Percentiles rank a stretch among this genome's conserved stretches.
These are phyloP conservation scores for Ustilago nuda DNA, from an alignment of 1,284 basidiomycete genomes.

Conservation along the genomic window DNA sequence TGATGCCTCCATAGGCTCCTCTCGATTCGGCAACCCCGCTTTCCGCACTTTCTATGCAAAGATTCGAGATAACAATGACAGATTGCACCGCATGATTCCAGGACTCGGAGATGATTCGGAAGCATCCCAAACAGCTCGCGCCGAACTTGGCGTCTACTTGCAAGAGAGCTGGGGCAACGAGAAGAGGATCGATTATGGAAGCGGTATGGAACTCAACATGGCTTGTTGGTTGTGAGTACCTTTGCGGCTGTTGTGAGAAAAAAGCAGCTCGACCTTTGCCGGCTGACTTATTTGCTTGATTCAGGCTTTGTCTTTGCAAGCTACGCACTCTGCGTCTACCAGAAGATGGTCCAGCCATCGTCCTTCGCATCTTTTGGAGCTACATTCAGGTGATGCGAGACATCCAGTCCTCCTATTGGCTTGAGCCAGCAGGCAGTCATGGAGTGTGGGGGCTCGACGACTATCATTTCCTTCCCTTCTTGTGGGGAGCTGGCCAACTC, in stretches of 20 bases:
- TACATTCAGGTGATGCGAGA: constrained; percentile 79
- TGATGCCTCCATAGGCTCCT: constrained; percentile 83
- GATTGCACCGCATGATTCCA: constrained; percentile 37
- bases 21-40: constrained; percentile 96
- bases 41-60: constrained; percentile 92
- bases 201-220: constrained; percentile 99
- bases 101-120: constrained; percentile 68
- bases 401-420: constrained; percentile 94
- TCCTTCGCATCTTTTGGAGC: constrained; percentile 87
- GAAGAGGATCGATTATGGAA: constrained; percentile 94
- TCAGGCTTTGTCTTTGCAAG: constrained; percentile 73
- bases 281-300: not conserved
- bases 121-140: constrained; percentile 30
- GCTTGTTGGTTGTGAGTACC: constrained; percentile 89
- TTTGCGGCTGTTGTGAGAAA: not conserved
- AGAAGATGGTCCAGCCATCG: constrained; percentile 81
- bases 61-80: constrained; percentile 75
- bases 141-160: constrained; percentile 78
- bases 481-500: constrained; percentile 88
- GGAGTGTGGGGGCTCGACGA: constrained; percentile 99
- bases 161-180: constrained; percentile 90
- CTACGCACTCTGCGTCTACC: constrained; percentile 76
- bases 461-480: constrained; percentile 95
- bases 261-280: not conserved
- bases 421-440: constrained; percentile 96